Base-by-base conservation (phyloP, 1,284 basidiomycete species). In the Leccinum angustisporum region DNA sequence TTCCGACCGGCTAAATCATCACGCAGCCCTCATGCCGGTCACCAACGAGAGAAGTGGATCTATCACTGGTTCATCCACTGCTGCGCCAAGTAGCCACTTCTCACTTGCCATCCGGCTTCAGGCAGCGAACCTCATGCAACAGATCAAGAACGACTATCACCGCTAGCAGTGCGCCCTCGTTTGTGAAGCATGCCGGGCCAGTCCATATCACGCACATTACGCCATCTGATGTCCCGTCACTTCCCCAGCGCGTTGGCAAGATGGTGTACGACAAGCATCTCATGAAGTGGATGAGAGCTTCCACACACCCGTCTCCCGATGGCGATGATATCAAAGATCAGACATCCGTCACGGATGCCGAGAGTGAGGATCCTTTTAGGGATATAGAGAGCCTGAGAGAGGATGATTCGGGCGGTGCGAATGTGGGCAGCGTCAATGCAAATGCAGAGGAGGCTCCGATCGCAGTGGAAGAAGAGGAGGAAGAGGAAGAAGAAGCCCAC, bases 261-360 rank as follows among this genome's bases (percentile, higher is more conserved):
- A 96, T 97, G 94, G 79, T 92, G 46, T 95, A 88, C 67, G 95
- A 97, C 76, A 85, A 82, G 61, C 81, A 82, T 40, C 81, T 85
- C 74, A 91, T 92, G 86, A 85, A 85, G 65, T 97, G 95, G 95
- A 86, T 95, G 55, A 90, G 88, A 75, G 85, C 77, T 48, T 83
- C 76, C 9, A 78, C 74, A 18, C 72, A 64, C 21, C 18, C 65
- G 56, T 71, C 68, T 34, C 75, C 71, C 52, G 79, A 71, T 63
- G 75, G 71, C 33, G 81, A 80, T 53, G 79, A 80, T 50, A 64
- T 70, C 25, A 69, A 71, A 43, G 81, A 78, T 16, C 77, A 76
- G 46, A 72, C 70, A 31, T 71, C 73, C 14, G 77, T 78, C 16
- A 77, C 77, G 27, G 83, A 79, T 58, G 84, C 81, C 52, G 84